Percentiles rank a stretch among this genome's conserved stretches.
These are phyloP conservation scores for Acorus calamus DNA, from an alignment of 106 monocot genomes.

Conservation along the genomic window DNA sequence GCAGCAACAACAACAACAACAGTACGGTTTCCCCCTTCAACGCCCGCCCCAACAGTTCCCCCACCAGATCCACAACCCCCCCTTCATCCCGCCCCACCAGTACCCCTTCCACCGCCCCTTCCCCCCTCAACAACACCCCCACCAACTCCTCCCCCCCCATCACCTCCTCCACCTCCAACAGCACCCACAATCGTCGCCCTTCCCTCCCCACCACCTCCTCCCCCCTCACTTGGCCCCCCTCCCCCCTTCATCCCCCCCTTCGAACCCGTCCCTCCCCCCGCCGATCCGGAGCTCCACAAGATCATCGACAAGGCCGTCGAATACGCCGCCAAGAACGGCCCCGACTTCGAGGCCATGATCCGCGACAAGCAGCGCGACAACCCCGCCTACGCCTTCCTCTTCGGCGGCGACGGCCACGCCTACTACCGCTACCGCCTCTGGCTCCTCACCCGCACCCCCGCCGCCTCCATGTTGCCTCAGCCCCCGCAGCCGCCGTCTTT, in stretches of 20 bases:
- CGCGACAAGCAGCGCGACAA: constrained; percentile 93
- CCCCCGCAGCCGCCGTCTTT: constrained; percentile 43
- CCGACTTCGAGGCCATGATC: constrained; percentile 85
- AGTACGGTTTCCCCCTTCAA: constrained; percentile 37
- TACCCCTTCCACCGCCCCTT: constrained; percentile 41
- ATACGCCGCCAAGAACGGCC: constrained; percentile 83
- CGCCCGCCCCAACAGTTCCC: constrained; percentile 9
- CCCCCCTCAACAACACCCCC: constrained; percentile 43
- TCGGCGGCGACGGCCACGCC: constrained; percentile 79
- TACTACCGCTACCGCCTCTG: constrained; percentile 86
- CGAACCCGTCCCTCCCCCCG: constrained; percentile 43
- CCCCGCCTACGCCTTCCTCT: constrained; percentile 81
- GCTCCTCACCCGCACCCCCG: constrained; percentile 28
- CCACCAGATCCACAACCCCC: not conserved
- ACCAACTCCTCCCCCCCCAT: constrained; percentile 42
- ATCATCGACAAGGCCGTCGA: constrained; percentile 80
- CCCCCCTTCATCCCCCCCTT: constrained; percentile 40
- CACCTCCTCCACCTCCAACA: constrained; percentile 39
- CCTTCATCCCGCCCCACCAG: constrained; percentile 9
- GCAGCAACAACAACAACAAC: constrained; percentile 30
- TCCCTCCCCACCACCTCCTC: constrained; percentile 34
- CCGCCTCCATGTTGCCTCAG: constrained; percentile 29
- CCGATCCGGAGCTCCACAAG: constrained; percentile 78
- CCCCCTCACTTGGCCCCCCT: constrained; percentile 6
- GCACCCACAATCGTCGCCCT: constrained; percentile 25